Base-by-base conservation (phyloP, 345 rosid genomes). In the Eucalyptus microcorys region DNA sequence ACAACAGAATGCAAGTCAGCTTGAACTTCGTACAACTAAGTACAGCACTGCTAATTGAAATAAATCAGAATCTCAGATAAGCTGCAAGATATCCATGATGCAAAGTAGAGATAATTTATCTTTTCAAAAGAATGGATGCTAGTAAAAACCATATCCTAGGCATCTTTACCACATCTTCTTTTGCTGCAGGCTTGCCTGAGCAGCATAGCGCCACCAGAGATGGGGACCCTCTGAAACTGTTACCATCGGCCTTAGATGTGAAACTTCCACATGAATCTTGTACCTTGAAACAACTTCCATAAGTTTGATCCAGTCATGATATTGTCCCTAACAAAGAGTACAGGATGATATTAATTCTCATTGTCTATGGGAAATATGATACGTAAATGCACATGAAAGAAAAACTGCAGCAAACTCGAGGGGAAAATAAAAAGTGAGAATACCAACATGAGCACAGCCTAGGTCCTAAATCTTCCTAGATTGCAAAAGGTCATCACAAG, bases 271-370 rank as follows among this genome's bases (percentile, higher is more conserved):
- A 92, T 93, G 94, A 55, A 92, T 94, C 95, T 93, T 95, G 93
- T 97, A 95, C 92, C 96, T 97, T 40, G 99, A 96, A 91, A 98
- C 91, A 91, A 94, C 98, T 92, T 98, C 99, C 85, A 97, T 91
- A 88, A 98, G 94, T 93, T 95, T 98, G 92, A 98, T 95, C 97
- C 98, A 97, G 93, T 98, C 99, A 92, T 95, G 96, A 93, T 98
- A 98, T 91, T 98, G 99, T 40, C 92, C 97, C 99, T 98, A 95
- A 83, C 61, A 90, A 88, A 90, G 91, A 88, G 88, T 87, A 10
- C 61, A 89, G 86, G 88, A 85, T 87, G 49, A 79, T 40, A 50
- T 89, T 7, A 37, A 42, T 22, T 53, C 50, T 10, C 32, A 71
- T 57, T 55, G 34, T 30, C 40, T 19, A 55, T 87, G 81, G 59